These are phyloP conservation scores for Plectosphaerella plurivora DNA, from an alignment of 2,329 filamentous ascomycete species.

Conservation along the genomic window DNA sequence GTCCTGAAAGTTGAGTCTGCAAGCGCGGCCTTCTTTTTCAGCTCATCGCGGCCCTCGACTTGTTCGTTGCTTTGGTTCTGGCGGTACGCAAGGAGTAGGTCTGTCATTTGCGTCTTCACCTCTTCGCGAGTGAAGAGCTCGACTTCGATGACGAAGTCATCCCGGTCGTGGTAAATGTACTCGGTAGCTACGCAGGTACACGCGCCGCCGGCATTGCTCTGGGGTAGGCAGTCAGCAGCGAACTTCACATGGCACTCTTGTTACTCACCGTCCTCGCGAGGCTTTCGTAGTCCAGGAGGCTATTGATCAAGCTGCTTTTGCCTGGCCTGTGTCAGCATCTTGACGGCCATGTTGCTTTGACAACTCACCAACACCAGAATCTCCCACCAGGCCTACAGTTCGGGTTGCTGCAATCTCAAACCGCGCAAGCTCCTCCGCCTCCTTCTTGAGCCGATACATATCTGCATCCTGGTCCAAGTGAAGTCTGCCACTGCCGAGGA, in stretches of 20 bases:
- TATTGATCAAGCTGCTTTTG: constrained; percentile 46
- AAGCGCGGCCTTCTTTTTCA: constrained; percentile 21
- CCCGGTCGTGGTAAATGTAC: constrained; percentile 30
- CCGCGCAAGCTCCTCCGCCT: constrained; percentile 23
- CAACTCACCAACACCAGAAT: constrained; percentile 38
- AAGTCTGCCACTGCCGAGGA: no score
- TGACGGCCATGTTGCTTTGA: not conserved
- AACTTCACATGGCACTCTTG: not conserved
- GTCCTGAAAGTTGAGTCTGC: constrained; percentile 30
- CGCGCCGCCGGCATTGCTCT: constrained; percentile 39
- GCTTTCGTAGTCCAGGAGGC: constrained; percentile 32
- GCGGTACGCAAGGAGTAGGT: constrained; percentile 31
- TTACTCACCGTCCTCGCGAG: constrained; percentile 37
- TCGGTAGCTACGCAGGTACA: constrained; percentile 46
- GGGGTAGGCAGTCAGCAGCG: not conserved
- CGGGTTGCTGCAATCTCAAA: constrained; percentile 34
- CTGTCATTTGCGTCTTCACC: constrained; percentile 25
- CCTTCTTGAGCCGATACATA: no score
- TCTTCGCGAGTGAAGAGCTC: constrained; percentile 26
- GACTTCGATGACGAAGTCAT: constrained; percentile 27
- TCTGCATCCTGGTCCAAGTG: no score
- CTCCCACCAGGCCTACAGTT: constrained; percentile 42
- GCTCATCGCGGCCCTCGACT: constrained; percentile 15
- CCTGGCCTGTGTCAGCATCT: constrained; percentile 18
- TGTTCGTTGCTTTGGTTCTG: constrained; percentile 17